Conservation (phyloP, 805 yeast species). For the Dipodascus geniculatus region DNA sequence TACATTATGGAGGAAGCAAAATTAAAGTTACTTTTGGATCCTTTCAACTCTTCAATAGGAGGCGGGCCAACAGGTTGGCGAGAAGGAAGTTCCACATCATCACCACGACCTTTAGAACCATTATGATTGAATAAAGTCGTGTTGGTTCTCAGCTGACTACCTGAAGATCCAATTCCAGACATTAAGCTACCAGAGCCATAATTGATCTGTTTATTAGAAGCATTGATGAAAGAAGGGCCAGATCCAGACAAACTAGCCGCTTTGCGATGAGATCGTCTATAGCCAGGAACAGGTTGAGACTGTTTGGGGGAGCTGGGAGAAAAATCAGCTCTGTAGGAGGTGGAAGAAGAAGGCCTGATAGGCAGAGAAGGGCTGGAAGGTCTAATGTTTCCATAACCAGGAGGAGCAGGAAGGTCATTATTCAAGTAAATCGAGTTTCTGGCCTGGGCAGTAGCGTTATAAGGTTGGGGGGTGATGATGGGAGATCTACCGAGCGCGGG, state of each 20-base stretch:
- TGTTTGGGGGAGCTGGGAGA: conserved; percentile 7
- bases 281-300: conserved; percentile 2
- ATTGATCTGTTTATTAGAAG: background rate
- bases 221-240: background rate
- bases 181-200: conserved; percentile 1
- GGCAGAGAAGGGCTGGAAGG: conserved; percentile 18
- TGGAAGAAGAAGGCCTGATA: conserved; percentile 15
- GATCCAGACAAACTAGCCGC: conserved; percentile 17
- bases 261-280: conserved; percentile 19
- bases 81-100: conserved; percentile 17
- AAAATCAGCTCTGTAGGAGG: conserved; percentile 11
- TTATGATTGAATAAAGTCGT: background rate
- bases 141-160: background rate
- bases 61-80: conserved; percentile 27
- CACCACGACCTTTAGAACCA: conserved; percentile 6
- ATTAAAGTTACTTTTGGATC: conserved; percentile 13
- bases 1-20: conserved; percentile 9
- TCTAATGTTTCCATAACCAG: conserved; percentile 4
- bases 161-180: background rate
- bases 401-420: conserved; percentile 1
- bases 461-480: background rate
- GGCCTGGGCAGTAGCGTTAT: background rate
- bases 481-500: background rate
- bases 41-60: conserved; percentile 21
- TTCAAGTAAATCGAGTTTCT: background rate